Percentiles rank a stretch among this genome's conserved stretches.
Conservation (phyloP, 805 yeast genomes). For the Ogataea methylovora region DNA sequence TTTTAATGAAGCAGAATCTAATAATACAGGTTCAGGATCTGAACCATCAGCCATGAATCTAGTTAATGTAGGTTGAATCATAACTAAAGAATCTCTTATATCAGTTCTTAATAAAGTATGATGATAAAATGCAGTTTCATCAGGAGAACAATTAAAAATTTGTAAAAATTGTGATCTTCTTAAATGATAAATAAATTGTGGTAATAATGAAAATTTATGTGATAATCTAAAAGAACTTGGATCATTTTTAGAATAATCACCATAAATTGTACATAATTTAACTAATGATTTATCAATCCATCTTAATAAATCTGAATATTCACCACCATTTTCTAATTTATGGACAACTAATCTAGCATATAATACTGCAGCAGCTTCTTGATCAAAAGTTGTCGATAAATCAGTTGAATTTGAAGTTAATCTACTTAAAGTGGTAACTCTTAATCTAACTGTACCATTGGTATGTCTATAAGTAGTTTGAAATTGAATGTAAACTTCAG, state of each 20-base stretch:
- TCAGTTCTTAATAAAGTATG: conserved; percentile 90
- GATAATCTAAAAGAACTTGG: conserved; percentile 75
- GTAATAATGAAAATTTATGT: conserved; percentile 79
- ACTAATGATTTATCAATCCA: conserved; percentile 94
- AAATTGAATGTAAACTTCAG: conserved; percentile 52
- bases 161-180: conserved; percentile 95
- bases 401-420: conserved; percentile 43
- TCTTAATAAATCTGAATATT: conserved; percentile 73
- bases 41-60: conserved; percentile 70
- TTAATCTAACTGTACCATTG: conserved; percentile 80
- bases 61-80: conserved; percentile 96
- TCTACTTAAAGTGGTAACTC: conserved; percentile 80
- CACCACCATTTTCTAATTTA: conserved; percentile 76
- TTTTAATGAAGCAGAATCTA: conserved; percentile 88
- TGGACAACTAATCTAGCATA: conserved; percentile 87
- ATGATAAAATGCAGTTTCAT: conserved; percentile 95
- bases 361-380: conserved; percentile 94
- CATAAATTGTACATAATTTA: conserved; percentile 85
- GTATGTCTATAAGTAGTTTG: conserved; percentile 92
- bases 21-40: conserved; percentile 85
- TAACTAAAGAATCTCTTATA: conserved; percentile 83
- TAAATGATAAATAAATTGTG: conserved; percentile 92
- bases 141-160: conserved; percentile 97
- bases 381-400: conserved; percentile 72
- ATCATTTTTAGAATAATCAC: conserved; percentile 86